Conservation (phyloP, 768 basidiomycete species). For the Termitomyces bulborhizus region DNA sequence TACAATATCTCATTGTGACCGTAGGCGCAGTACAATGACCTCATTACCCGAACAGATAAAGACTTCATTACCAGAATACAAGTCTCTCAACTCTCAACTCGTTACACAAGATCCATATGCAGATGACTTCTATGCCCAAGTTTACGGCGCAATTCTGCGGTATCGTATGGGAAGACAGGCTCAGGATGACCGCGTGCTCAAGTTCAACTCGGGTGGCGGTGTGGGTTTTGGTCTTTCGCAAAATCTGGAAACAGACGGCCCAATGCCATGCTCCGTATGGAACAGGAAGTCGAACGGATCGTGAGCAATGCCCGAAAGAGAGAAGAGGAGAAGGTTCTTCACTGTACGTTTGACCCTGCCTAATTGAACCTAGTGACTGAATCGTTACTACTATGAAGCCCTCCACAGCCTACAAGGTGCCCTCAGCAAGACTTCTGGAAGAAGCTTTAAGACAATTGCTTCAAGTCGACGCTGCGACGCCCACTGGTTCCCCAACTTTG, state of each 20-base stretch:
- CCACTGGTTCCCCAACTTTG: slow-evolving; percentile 37
- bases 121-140: slow-evolving; percentile 98
- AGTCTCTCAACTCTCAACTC: slow-evolving; percentile 73
- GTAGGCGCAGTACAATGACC: slow-evolving; percentile 86
- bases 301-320: slow-evolving; percentile 86
- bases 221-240: slow-evolving; percentile 78
- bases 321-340: slow-evolving; percentile 80
- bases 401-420: slow-evolving; percentile 84
- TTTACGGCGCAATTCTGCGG: slow-evolving; percentile 80
- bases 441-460: slow-evolving; percentile 91
- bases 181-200: slow-evolving; percentile 74
- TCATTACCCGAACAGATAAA: slow-evolving; percentile 98
- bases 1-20: slow-evolving; percentile 7
- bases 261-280: slow-evolving; percentile 89
- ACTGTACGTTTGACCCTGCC: slow-evolving; percentile 29
- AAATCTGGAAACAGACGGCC: slow-evolving; percentile 62
- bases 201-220: slow-evolving; percentile 78
- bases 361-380: not conserved
- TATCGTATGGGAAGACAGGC: slow-evolving; percentile 70
- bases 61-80: slow-evolving; percentile 99
- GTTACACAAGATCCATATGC: slow-evolving; percentile 96
- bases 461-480: slow-evolving; percentile 65
- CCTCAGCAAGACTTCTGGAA: slow-evolving; percentile 87
- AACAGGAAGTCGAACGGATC: slow-evolving; percentile 92
- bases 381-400: slow-evolving; percentile 30